Percentiles rank a stretch among this genome's conserved stretches.
phyloP scores from a whole-genome alignment of 805 yeast genomes.

The Lipomyces sp. region DNA sequence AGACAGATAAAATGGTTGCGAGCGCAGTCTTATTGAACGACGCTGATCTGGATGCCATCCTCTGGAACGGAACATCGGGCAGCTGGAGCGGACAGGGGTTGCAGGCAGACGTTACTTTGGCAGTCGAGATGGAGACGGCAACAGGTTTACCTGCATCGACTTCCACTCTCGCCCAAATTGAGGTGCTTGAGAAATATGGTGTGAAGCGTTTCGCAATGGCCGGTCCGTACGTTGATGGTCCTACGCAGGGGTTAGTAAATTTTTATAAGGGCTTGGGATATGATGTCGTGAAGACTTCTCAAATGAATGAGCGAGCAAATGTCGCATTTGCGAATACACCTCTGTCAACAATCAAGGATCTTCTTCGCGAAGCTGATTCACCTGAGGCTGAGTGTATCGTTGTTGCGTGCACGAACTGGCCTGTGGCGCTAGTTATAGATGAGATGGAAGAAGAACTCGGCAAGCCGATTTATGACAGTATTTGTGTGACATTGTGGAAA shows the following conservation, averaged over 20 bases:
- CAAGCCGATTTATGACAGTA: constrained; percentile 24
- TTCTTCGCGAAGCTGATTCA: constrained; percentile 23
- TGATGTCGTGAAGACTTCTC: constrained; percentile 24
- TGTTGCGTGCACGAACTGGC: constrained; percentile 31
- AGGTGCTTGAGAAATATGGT: constrained; percentile 25
- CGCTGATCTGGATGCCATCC: constrained; percentile 23
- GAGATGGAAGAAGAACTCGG: constrained; percentile 28
- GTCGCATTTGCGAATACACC: constrained; percentile 26
- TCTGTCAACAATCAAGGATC: constrained; percentile 19
- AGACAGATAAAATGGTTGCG: constrained; percentile 23
- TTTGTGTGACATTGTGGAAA: constrained; percentile 27
- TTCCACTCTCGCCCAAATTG: constrained; percentile 27
- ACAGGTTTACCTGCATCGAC: constrained; percentile 26
- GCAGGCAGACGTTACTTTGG: constrained; percentile 16
- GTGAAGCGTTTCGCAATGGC: constrained; percentile 20
- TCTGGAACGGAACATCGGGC: constrained; percentile 31
- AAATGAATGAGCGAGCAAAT: constrained; percentile 26
- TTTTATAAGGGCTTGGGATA: constrained; percentile 23
- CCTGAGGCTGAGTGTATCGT: constrained; percentile 29
- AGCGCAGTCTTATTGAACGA: constrained; percentile 19
- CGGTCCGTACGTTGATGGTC: constrained; percentile 29
- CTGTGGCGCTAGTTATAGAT: constrained; percentile 23
- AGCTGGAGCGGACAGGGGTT: constrained; percentile 24
- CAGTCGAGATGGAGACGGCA: constrained; percentile 18
- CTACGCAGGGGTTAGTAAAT: constrained; percentile 26